These are phyloP conservation scores for Plasmopara muralis DNA, from an alignment of 352 stramenopile species.

Conservation along the genomic window DNA sequence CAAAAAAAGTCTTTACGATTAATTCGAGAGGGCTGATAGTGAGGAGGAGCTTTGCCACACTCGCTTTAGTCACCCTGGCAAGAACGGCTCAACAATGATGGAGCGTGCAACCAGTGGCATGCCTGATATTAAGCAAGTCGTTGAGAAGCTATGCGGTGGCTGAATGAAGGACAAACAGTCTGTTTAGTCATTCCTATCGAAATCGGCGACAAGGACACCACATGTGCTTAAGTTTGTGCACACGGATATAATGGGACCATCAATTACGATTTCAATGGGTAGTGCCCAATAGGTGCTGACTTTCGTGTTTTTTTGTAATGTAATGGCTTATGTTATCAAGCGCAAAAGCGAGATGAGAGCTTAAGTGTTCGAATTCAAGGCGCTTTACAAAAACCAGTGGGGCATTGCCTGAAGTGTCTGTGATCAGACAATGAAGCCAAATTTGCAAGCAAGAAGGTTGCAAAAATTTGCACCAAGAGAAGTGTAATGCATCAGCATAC, in stretches of 20 bases:
- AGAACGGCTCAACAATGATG: not conserved
- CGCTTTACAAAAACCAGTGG: not conserved
- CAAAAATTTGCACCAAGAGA: not conserved
- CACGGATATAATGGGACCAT: not conserved
- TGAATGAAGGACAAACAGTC: too few species aligned
- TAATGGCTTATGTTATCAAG: not conserved
- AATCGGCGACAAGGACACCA: not conserved
- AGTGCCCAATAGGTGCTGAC: not conserved
- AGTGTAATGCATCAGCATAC: not conserved
- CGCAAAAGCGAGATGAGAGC: too few species aligned
- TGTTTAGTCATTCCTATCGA: not conserved
- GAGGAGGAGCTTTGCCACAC: not conserved
- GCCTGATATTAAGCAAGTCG: not conserved
- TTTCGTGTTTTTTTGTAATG: not conserved
- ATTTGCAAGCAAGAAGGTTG: not conserved
- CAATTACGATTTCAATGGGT: not conserved
- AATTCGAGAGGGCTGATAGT: not conserved
- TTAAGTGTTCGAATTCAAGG: too few species aligned
- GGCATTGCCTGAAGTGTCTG: not conserved
- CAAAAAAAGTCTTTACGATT: not conserved
- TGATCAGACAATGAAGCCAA: not conserved
- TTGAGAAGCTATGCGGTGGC: not conserved
- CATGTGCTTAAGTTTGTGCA: not conserved
- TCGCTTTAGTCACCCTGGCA: not conserved
- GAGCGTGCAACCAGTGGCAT: not conserved